A percentile compares a stretch with the other conserved stretches of the same genome.
These are phyloP conservation scores for Amanita muscaria DNA, from an alignment of 768 basidiomycete species.

Conservation along the genomic window DNA sequence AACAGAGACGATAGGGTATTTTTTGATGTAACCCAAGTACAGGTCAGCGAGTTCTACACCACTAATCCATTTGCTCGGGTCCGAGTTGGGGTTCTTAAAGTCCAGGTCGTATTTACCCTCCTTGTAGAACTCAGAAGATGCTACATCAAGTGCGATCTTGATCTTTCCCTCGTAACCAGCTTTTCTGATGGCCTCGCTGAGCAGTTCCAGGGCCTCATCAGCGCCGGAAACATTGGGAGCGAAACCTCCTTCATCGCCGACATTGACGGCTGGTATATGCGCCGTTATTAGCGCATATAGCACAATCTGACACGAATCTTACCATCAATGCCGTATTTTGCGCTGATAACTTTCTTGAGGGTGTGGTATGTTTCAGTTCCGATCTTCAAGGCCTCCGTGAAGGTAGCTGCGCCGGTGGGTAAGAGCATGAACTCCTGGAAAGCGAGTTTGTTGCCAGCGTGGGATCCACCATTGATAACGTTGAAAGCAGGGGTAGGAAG, in stretches of 20 bases:
- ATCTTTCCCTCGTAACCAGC: constrained; percentile 98
- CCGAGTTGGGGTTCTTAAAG: constrained; percentile 99
- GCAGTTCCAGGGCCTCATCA: constrained; percentile 94
- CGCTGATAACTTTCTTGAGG: constrained; percentile 97
- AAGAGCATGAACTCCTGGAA: constrained; percentile 99
- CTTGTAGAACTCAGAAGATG: constrained; percentile 99
- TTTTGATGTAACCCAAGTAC: constrained; percentile 78
- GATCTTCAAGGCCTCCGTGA: constrained; percentile 97
- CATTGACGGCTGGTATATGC: constrained; percentile 73
- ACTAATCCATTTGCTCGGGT: constrained; percentile 92
- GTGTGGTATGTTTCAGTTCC: constrained; percentile 98
- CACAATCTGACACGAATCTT: constrained; percentile 8
- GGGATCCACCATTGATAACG: constrained; percentile 99
- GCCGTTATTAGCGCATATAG: constrained; percentile 9
- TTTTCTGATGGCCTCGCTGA: constrained; percentile 93
- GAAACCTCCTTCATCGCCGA: constrained; percentile 99
- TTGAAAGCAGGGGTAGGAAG: constrained; percentile 95
- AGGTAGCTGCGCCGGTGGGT: constrained; percentile 84
- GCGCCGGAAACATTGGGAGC: constrained; percentile 97
- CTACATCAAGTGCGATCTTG: constrained; percentile 97
- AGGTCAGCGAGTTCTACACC: constrained; percentile 89
- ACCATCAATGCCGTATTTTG: constrained; percentile 99
- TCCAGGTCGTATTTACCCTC: constrained; percentile 98
- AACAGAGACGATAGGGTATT: constrained; percentile 93
- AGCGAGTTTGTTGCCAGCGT: constrained; percentile 98